phyloP scores from a whole-genome alignment of 257 asterid species.

The Primulina tabacum region DNA sequence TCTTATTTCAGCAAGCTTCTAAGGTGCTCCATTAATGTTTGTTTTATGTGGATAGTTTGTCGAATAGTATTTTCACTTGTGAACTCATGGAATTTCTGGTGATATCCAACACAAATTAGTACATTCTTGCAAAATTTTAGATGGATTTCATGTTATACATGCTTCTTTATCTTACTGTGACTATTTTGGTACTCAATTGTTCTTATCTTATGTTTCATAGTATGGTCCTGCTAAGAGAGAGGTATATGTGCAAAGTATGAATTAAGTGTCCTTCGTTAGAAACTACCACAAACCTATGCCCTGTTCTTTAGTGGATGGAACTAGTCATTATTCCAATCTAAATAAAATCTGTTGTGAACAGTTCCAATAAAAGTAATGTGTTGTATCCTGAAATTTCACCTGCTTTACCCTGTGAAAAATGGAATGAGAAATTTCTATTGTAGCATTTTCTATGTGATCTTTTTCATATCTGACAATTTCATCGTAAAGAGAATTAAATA shows the following conservation, averaged over 20 bases:
- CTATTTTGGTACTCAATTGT: not conserved
- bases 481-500: not conserved
- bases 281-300: not conserved
- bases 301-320: not conserved
- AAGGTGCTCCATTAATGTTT: slow-evolving; percentile 43
- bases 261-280: not conserved
- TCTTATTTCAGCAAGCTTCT: slow-evolving; percentile 88
- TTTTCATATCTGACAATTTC: not conserved
- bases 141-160: not conserved
- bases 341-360: not conserved
- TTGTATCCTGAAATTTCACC: not conserved
- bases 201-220: not conserved
- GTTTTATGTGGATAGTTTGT: not conserved
- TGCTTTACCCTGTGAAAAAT: slow-evolving; percentile 1
- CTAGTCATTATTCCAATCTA: slow-evolving; percentile 2
- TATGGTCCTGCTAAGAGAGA: not conserved
- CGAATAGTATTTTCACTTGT: not conserved
- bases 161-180: slow-evolving; percentile 2
- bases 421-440: not conserved
- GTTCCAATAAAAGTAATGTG: not conserved
- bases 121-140: not conserved
- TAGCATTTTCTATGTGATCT: not conserved
- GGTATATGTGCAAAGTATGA: not conserved
- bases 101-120: not conserved
- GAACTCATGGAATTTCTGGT: not conserved